Evolutionary conservation across 108 stramenopile species (phyloP).

Genomic region (Pseudonitzschia multistriata): DNA sequence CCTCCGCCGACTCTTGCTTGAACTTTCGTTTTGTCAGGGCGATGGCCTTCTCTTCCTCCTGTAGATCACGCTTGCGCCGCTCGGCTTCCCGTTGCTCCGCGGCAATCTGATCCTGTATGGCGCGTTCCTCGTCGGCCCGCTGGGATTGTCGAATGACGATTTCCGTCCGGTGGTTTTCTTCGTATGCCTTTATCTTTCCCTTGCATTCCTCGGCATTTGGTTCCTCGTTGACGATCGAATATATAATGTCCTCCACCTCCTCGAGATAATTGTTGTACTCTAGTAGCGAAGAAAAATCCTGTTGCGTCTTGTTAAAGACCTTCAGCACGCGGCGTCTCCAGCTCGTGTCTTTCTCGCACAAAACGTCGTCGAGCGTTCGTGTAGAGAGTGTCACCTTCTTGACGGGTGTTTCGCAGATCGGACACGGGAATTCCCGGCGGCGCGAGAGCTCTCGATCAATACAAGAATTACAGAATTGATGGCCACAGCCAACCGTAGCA

Average conservation of each 20-base stretch:
- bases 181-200: slow-evolving; percentile 72
- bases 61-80: slow-evolving; percentile 59
- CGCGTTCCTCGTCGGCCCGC: slow-evolving; percentile 84
- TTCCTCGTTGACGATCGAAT: slow-evolving; percentile 85
- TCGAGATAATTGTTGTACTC: slow-evolving; percentile 91
- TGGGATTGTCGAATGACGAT: slow-evolving; percentile 86
- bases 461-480: slow-evolving; percentile 85
- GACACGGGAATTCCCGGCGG: slow-evolving; percentile 79
- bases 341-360: slow-evolving; percentile 81
- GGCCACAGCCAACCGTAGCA: slow-evolving; percentile 80
- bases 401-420: slow-evolving; percentile 77
- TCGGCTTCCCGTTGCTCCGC: slow-evolving; percentile 78
- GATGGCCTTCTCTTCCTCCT: slow-evolving; percentile 76
- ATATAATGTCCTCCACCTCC: slow-evolving; percentile 86
- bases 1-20: slow-evolving; percentile 82
- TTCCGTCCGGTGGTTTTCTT: slow-evolving; percentile 67
- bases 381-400: slow-evolving; percentile 82
- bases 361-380: slow-evolving; percentile 77
- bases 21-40: slow-evolving; percentile 66
- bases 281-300: slow-evolving; percentile 68
- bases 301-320: slow-evolving; percentile 80
- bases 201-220: slow-evolving; percentile 86
- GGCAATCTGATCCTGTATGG: slow-evolving; percentile 85
- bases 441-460: slow-evolving; percentile 79
- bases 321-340: slow-evolving; percentile 82